Conservation (phyloP, 1,284 basidiomycete genomes). For the Chondrostereum purpureum region DNA sequence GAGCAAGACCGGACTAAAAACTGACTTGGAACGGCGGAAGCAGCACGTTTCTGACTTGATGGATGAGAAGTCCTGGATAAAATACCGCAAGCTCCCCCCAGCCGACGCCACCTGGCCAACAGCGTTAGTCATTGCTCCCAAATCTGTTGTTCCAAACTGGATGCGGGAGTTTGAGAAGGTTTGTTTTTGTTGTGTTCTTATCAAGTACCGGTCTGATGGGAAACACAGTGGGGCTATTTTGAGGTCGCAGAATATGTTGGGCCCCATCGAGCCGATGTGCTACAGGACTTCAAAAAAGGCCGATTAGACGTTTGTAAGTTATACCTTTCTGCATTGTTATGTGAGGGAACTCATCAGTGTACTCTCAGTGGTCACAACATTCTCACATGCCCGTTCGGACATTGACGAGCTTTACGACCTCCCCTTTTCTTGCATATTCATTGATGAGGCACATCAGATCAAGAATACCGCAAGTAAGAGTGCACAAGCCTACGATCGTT, state of each 20-base stretch:
- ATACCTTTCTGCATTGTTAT: background rate
- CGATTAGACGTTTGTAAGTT: conserved; percentile 66
- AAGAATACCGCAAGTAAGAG: conserved; percentile 68
- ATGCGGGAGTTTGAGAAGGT: conserved; percentile 67
- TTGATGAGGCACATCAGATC: conserved; percentile 80
- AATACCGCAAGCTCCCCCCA: conserved; percentile 46
- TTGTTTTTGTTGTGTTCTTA: conserved; percentile 3
- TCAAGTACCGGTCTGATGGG: background rate
- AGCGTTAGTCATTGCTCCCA: conserved; percentile 74
- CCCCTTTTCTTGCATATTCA: conserved; percentile 63
- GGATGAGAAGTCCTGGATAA: conserved; percentile 50
- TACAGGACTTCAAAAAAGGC: conserved; percentile 68
- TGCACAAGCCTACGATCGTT: conserved; percentile 57
- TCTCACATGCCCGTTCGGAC: conserved; percentile 61
- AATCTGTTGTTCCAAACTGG: conserved; percentile 78
- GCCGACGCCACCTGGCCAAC: conserved; percentile 74
- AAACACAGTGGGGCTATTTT: conserved; percentile 68
- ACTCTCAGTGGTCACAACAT: conserved; percentile 59
- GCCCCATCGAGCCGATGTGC: conserved; percentile 40
- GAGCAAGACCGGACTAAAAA: conserved; percentile 61
- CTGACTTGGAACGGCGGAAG: conserved; percentile 56
- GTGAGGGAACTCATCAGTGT: conserved; percentile 8
- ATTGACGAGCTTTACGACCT: conserved; percentile 61
- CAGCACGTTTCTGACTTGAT: conserved; percentile 59
- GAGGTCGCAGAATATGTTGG: conserved; percentile 69